phyloP scores from a whole-genome alignment of 2,329 filamentous ascomycete species.

The Arthrobotrys sinensis region DNA sequence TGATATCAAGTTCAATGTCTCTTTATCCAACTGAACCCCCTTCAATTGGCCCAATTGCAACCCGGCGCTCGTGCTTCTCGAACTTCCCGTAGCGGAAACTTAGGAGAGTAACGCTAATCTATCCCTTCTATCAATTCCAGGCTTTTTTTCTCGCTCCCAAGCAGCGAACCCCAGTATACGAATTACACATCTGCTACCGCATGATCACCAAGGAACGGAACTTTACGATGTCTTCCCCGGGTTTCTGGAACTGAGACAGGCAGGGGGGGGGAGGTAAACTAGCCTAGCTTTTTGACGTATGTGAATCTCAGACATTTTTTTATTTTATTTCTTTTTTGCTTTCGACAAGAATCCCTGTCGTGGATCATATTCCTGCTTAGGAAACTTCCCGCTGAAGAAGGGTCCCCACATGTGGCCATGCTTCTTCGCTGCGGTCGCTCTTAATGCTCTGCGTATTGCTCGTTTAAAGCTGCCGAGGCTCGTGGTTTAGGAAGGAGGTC shows the following conservation, averaged over 20 bases:
- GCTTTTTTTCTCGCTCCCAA: slow-evolving; percentile 21
- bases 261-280: slow-evolving; percentile 11
- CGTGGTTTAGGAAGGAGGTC: slow-evolving; percentile 48
- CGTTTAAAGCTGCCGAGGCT: slow-evolving; percentile 52
- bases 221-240: slow-evolving; percentile 53
- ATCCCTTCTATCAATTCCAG: slow-evolving; percentile 14
- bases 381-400: slow-evolving; percentile 56
- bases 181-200: slow-evolving; percentile 16
- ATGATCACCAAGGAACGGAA: slow-evolving; percentile 44
- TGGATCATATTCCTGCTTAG: slow-evolving; percentile 54
- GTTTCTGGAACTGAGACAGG: slow-evolving; percentile 45
- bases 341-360: slow-evolving; percentile 49
- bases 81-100: slow-evolving; percentile 58
- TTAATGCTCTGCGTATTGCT: slow-evolving; percentile 23
- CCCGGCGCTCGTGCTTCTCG: neutral
- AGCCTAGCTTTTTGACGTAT: slow-evolving; percentile 28
- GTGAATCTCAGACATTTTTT: slow-evolving; percentile 49
- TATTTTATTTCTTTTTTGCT: neutral
- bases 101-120: slow-evolving; percentile 38
- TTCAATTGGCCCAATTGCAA: slow-evolving; percentile 17
- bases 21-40: slow-evolving; percentile 11
- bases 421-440: slow-evolving; percentile 2
- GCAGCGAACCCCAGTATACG: neutral
- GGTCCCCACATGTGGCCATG: slow-evolving; percentile 37
- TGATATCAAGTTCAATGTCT: slow-evolving; percentile 23